Evolutionary conservation across 805 yeast species (phyloP), one percentile per base, ranked within the genome.

Genomic region (Candida nemodendra): DNA sequence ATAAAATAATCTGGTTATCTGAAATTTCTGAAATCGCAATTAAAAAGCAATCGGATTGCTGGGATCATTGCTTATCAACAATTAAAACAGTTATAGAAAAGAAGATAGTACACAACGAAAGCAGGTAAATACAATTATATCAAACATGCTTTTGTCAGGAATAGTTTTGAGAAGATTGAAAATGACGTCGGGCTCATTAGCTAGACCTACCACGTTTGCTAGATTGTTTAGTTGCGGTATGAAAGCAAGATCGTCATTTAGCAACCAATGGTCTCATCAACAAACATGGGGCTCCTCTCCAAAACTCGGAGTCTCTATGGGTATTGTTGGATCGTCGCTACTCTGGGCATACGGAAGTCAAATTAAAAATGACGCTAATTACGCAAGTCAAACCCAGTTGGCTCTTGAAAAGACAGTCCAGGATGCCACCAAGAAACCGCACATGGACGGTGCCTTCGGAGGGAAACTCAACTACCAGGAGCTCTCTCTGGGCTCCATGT

Each of bases 401-500:
- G 24, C 30, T 18, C 24, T 42, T 7, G 48, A 48, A 26, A 45
- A 39, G 30, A 22, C 39, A 9, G 44, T 39, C 9, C 45, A 45
- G 27, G 42, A 38, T 23, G 23, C 27, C 11, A 32, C 35, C n/a
- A 36, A 43, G 9, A 42, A 33, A 12, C 56, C 67, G 1, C 39
- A 38, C 21, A 60, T 42, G 36, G 64, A 64, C 42, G 59, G 61
- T n/a, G 57, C 68, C 0, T 61, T 75, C 37, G 66, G 66, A n/a
- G 74, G 74, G 0, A 65, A 64, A 39, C 60, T 80, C 45, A 74
- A 77, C 59, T 81, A 81, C 53, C 72, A 73, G 49, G 83, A 81
- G 50, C 62, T 81, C 50, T 71, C 84, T 12, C 59, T 78, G 41
- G 88, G 88, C 5, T 76, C 84, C 1, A 64, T 81, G 52, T 64